phyloP scores from a whole-genome alignment of 2,329 filamentous ascomycete genomes.

The Polytolypa hystricis region DNA sequence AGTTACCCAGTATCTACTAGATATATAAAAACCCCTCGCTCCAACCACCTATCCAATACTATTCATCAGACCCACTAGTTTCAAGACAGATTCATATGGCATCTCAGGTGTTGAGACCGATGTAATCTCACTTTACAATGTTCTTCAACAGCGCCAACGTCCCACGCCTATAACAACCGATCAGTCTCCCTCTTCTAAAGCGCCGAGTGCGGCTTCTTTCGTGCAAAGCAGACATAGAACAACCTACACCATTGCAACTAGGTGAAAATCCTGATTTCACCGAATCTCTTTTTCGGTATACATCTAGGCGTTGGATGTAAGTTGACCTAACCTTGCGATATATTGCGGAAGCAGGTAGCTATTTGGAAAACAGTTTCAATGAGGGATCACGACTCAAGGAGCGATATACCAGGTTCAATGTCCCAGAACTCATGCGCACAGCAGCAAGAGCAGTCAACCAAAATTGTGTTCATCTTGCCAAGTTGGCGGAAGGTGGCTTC shows the following conservation, averaged over 20 bases:
- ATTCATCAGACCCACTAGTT: no score
- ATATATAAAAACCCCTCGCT: no score
- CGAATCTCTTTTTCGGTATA: slow-evolving; percentile 2
- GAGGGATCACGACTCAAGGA: slow-evolving; percentile 7
- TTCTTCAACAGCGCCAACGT: no score
- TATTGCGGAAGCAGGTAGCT: background rate
- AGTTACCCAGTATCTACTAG: no score
- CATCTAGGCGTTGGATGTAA: slow-evolving; percentile 3
- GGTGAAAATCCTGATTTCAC: no score
- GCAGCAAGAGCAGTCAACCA: slow-evolving; percentile 1
- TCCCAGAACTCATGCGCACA: slow-evolving; percentile 1
- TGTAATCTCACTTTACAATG: no score
- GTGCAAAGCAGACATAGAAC: background rate
- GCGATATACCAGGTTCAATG: slow-evolving; percentile 8
- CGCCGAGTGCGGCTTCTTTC: no score
- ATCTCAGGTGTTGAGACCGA: no score
- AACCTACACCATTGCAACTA: background rate
- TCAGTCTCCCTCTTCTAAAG: no score
- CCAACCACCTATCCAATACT: no score
- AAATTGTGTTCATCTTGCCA: slow-evolving; percentile 12
- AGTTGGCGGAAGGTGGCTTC: slow-evolving; percentile 21
- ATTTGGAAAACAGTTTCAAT: slow-evolving; percentile 9
- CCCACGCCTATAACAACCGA: no score
- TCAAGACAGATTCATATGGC: no score
- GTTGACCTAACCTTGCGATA: background rate